Evolutionary conservation across 1,284 basidiomycete genomes (phyloP), one percentile per base, ranked within the genome.

Genomic region (Trametes sp.): DNA sequence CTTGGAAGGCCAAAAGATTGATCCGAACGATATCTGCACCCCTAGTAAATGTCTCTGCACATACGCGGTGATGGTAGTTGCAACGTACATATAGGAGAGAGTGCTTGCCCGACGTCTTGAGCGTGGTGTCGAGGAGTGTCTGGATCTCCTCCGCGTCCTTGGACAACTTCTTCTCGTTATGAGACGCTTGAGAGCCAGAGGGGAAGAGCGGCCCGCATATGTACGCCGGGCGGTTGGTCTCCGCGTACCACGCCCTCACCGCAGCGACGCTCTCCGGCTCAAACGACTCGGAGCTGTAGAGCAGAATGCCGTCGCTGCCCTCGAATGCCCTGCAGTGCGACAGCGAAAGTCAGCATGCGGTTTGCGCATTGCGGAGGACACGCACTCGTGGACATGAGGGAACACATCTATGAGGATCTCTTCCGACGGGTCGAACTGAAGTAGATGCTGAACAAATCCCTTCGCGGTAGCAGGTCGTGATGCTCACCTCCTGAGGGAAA

Each of bases 401-500:
- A 65, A 53, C 5, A 67, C 4, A 0, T 29, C 16, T n/a, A 38
- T 21, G 8, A 49, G 46, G 0, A 61, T 4, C 1, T 46, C 38
- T 6, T 52, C 26, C 13, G 48, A 21, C 8, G 52, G 7, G 0
- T 53, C 35, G n/a, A 54, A 54, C 61, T 65, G 31, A 33, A 60
- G 9, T n/a, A n/a, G n/a, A n/a, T n/a, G n/a, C n/a, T n/a, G n/a
- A n/a, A n/a, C n/a, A n/a, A n/a, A n/a, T n/a, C n/a, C n/a, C n/a
- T n/a, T n/a, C n/a, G n/a, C n/a, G 4, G 23, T 19, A 42, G 14
- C 7, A 4, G 14, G 16, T 6, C 14, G 26, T 54, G 5, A 60
- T 6, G 53, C 70, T 36, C 45, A 71, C 70, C 1, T 65, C 63
- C 35, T 73, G 71, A 8, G 72, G 68, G 16, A 57, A 46, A 19